Conservation (phyloP, 345 rosid species). For the Bruguiera parviflora region DNA sequence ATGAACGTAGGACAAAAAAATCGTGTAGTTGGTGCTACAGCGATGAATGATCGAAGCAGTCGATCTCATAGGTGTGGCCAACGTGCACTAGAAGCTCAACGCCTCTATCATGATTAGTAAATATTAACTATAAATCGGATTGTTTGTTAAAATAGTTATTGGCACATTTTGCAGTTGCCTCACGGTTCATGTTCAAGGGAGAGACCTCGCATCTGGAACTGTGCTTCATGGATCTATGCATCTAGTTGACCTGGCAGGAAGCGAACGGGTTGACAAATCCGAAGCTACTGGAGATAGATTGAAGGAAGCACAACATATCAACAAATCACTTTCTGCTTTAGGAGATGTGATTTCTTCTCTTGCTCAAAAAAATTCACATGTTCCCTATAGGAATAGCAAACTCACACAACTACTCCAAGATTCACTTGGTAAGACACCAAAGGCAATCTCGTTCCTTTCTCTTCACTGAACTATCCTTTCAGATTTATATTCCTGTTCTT, state of each 20-base stretch:
- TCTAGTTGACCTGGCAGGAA: constrained; percentile 34
- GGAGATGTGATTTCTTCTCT: constrained; percentile 37
- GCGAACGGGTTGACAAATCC: constrained; percentile 32
- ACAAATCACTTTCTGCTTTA: constrained; percentile 35
- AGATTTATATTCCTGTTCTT: background rate
- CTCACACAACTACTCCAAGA: constrained; percentile 39
- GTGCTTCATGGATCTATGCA: constrained; percentile 33
- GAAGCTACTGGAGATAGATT: constrained; percentile 34
- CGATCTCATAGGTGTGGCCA: constrained; percentile 26
- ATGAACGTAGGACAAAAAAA: constrained; percentile 30
- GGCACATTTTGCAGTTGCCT: constrained; percentile 27
- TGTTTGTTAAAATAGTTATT: background rate
- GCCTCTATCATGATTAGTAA: background rate
- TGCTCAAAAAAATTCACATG: constrained; percentile 25
- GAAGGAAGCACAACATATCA: constrained; percentile 37
- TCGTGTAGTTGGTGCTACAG: constrained; percentile 31
- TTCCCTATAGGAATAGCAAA: constrained; percentile 36
- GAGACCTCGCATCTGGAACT: constrained; percentile 26
- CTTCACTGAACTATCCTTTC: background rate
- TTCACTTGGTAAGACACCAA: constrained; percentile 27
- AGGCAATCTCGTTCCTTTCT: background rate
- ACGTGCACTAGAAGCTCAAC: background rate
- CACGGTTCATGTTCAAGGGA: constrained; percentile 35
- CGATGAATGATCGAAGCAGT: constrained; percentile 35
- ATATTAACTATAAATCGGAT: background rate